Percentiles rank a stretch among this genome's conserved stretches.
These are phyloP conservation scores for Phaeomoniella chlamydospora DNA, from an alignment of 2,329 filamentous ascomycete genomes.

Conservation along the genomic window DNA sequence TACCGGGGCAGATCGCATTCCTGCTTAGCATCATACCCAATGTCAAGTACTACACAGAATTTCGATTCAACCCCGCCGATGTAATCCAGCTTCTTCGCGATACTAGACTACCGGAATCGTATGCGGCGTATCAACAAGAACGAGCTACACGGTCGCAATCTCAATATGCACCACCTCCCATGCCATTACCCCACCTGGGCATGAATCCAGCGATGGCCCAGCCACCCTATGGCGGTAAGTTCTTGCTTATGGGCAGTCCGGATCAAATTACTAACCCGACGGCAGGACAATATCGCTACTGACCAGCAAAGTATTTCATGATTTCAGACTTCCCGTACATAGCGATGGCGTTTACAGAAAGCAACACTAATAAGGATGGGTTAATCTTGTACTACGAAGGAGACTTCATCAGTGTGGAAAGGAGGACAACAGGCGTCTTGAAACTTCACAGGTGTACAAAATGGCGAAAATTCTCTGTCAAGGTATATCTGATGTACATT, in stretches of 20 bases:
- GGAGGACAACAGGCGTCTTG: no score
- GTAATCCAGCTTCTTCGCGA: conserved; percentile 58
- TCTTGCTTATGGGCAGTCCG: background rate
- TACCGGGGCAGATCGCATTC: conserved; percentile 54
- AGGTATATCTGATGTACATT: no score
- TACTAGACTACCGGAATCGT: conserved; percentile 8
- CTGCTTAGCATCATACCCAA: conserved; percentile 61
- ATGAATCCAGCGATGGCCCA: conserved; percentile 8
- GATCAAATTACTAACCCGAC: background rate
- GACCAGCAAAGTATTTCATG: background rate
- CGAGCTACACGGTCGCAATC: conserved; percentile 9
- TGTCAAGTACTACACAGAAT: conserved; percentile 55
- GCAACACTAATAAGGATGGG: no score
- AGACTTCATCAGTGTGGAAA: no score
- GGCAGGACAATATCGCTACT: background rate
- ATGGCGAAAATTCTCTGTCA: no score
- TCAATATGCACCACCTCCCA: conserved; percentile 20
- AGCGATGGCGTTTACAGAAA: background rate
- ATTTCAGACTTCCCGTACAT: background rate
- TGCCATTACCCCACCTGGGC: conserved; percentile 14
- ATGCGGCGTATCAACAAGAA: conserved; percentile 1
- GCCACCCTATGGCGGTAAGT: conserved; percentile 20
- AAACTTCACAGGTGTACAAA: no score
- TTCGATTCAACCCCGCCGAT: conserved; percentile 53
- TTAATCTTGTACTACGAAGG: no score